Percentiles rank a stretch among this genome's conserved stretches.
Evolutionary conservation across 306 rosid species (phyloP).

Genomic region (Ceratonia siliqua): DNA sequence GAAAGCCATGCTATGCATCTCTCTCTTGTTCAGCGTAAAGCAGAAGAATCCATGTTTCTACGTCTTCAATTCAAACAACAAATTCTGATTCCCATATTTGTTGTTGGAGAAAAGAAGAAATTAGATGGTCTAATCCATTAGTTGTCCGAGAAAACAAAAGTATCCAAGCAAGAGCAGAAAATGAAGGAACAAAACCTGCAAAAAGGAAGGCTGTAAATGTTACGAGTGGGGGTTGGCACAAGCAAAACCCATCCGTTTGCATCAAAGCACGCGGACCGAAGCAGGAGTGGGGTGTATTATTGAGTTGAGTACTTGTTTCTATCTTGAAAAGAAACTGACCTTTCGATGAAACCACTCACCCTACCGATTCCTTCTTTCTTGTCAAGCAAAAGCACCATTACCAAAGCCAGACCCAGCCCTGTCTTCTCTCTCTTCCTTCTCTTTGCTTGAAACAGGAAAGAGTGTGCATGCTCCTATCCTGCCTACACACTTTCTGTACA

Average conservation of each 20-base stretch:
- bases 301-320: conserved; percentile 52
- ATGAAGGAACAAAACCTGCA: conserved; percentile 67
- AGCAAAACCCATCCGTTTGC: conserved; percentile 49
- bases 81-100: too few relatives aligned
- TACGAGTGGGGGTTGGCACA: conserved; percentile 48
- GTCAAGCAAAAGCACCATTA: conserved; percentile 32
- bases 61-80: conserved; percentile 36
- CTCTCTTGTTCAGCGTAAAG: conserved; percentile 25
- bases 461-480: conserved; percentile 71
- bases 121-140: conserved; percentile 38
- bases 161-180: conserved; percentile 47
- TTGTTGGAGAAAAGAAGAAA: not conserved
- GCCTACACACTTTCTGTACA: conserved; percentile 52
- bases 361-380: not conserved
- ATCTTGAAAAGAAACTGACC: conserved; percentile 72
- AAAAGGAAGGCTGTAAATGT: conserved; percentile 41
- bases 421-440: not conserved
- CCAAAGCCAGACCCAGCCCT: conserved; percentile 14
- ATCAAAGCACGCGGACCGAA: conserved; percentile 88
- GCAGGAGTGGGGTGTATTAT: conserved; percentile 48
- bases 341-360: conserved; percentile 68
- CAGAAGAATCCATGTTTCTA: conserved; percentile 39
- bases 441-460: conserved; percentile 45
- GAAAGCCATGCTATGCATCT: conserved; percentile 51
- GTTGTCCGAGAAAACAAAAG: conserved; percentile 38